phyloP scores from a whole-genome alignment of 75 land plant genomes.

The Isoetes taiwanensis region DNA sequence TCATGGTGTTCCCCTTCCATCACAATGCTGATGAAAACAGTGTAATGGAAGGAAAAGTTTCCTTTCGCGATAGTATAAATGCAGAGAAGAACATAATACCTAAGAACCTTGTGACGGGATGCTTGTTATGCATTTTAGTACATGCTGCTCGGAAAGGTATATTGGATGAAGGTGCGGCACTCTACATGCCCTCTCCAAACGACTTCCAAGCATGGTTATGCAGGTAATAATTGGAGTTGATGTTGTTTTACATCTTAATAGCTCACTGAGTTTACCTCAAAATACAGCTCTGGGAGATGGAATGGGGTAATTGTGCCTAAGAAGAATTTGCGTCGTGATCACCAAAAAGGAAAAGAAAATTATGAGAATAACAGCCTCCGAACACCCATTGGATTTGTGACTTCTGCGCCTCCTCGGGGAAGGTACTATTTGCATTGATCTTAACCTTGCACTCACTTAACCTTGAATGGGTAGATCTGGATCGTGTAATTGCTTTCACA shows the following conservation, averaged over 20 bases:
- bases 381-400: constrained; percentile 10
- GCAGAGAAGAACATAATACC: background rate
- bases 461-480: background rate
- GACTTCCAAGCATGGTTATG: constrained; percentile 23
- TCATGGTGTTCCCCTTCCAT: constrained; percentile 43
- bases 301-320: constrained; percentile 5
- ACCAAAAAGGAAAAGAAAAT: background rate
- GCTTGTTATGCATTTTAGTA: constrained; percentile 48
- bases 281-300: constrained; percentile 16
- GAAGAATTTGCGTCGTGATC: background rate
- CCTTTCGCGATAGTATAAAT: background rate
- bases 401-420: constrained; percentile 16
- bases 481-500: background rate
- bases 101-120: constrained; percentile 11
- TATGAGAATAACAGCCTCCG: constrained; percentile 2
- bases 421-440: constrained; percentile 6
- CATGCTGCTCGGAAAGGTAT: constrained; percentile 52
- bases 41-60: constrained; percentile 10
- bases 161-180: constrained; percentile 65
- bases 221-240: background rate
- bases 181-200: constrained; percentile 44
- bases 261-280: background rate
- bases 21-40: background rate
- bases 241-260: background rate
- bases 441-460: background rate